These are phyloP conservation scores for Ceratobasidium sp. DNA, from an alignment of 1,284 basidiomycete genomes.

Conservation along the genomic window DNA sequence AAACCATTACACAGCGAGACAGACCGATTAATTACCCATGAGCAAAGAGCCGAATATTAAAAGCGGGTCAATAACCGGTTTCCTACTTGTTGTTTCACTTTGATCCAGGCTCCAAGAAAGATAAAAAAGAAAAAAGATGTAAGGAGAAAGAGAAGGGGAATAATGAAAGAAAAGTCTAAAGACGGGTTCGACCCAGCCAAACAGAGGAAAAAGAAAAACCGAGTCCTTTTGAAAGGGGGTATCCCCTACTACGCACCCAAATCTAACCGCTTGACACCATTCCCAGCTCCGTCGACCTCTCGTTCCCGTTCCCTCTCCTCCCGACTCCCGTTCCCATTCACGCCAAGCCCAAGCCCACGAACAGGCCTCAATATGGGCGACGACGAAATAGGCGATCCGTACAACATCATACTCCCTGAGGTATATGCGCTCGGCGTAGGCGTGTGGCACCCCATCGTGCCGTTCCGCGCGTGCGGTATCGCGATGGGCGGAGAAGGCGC, in stretches of 20 bases:
- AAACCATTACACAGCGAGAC: not conserved
- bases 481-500: constrained; percentile 25
- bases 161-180: no score
- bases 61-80: no score
- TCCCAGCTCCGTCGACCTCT: constrained; percentile 47
- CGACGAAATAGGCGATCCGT: constrained; percentile 31
- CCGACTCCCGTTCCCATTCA: constrained; percentile 16
- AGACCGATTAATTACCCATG: no score
- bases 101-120: no score
- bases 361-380: constrained; percentile 41
- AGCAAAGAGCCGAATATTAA: no score
- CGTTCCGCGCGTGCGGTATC: constrained; percentile 33
- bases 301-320: constrained; percentile 39
- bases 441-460: constrained; percentile 33
- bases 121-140: no score
- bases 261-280: constrained; percentile 46
- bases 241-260: constrained; percentile 11
- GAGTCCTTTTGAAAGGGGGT: not conserved
- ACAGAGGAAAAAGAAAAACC: not conserved
- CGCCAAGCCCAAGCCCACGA: constrained; percentile 24
- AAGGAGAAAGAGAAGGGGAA: no score
- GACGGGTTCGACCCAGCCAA: not conserved
- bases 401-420: constrained; percentile 26
- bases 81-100: not conserved
- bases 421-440: constrained; percentile 27